Percentiles rank a stretch among this genome's conserved stretches.
Evolutionary conservation across 495 filamentous ascomycete species (phyloP).

Genomic region (Penicillium canariense): DNA sequence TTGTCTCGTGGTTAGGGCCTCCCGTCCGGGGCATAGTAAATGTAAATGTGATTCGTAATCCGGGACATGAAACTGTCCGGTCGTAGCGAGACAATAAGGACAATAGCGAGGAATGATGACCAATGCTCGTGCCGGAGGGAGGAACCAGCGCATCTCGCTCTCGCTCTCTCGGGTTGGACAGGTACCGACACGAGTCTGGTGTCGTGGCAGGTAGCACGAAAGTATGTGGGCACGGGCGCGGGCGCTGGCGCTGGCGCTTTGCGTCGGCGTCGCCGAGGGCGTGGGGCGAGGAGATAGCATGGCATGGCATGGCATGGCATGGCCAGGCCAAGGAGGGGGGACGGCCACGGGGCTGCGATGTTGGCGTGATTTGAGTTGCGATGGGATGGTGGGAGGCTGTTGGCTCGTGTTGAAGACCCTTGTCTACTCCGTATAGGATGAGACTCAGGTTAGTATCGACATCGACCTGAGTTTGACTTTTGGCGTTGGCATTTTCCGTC

Average conservation of each 20-base stretch:
- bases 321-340: neutral
- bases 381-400: too few species aligned
- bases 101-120: neutral
- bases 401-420: neutral
- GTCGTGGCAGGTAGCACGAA: neutral
- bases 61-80: neutral
- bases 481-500: neutral
- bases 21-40: too few species aligned
- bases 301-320: neutral
- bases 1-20: too few species aligned
- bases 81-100: neutral
- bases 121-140: neutral
- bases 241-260: neutral
- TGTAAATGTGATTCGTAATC: neutral
- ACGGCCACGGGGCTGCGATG: neutral
- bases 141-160: too few species aligned
- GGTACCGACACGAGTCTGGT: too few species aligned
- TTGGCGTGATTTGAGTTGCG: neutral
- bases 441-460: neutral
- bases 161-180: too few species aligned
- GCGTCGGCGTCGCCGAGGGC: conserved; percentile 6
- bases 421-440: too few species aligned
- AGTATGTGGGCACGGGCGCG: neutral
- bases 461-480: neutral
- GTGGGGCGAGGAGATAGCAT: neutral